These are phyloP conservation scores for Limonomyces culmigenus DNA, from an alignment of 1,284 basidiomycete species.

Conservation along the genomic window DNA sequence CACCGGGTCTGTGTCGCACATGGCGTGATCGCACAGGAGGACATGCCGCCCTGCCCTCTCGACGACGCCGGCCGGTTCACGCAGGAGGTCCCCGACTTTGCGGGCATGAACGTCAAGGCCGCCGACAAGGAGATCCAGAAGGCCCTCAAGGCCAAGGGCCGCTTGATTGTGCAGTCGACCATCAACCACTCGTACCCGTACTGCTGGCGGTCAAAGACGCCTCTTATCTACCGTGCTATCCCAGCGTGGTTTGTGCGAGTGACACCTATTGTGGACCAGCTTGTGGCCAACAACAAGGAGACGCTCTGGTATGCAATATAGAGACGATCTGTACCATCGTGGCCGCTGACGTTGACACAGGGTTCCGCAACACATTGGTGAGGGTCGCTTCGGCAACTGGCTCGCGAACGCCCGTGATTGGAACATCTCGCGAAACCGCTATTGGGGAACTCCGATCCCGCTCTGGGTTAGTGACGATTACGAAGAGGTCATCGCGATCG, in stretches of 20 bases:
- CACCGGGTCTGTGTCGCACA: constrained; percentile 83
- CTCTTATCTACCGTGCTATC: constrained; percentile 92
- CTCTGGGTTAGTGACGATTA: constrained; percentile 92
- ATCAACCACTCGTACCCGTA: constrained; percentile 90
- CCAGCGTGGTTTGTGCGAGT: constrained; percentile 96
- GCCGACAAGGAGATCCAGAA: constrained; percentile 95
- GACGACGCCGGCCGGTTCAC: constrained; percentile 87
- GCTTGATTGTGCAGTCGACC: constrained; percentile 79
- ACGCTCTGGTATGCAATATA: constrained; percentile 62
- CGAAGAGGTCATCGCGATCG: constrained; percentile 53
- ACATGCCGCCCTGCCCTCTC: constrained; percentile 92
- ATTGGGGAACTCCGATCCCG: constrained; percentile 98
- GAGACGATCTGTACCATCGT: background rate
- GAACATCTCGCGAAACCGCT: constrained; percentile 98
- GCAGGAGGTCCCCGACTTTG: constrained; percentile 78
- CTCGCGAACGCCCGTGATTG: constrained; percentile 94
- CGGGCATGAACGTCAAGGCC: constrained; percentile 86
- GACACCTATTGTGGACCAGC: constrained; percentile 66
- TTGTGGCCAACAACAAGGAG: constrained; percentile 81
- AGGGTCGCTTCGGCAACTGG: constrained; percentile 95
- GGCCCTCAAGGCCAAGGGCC: constrained; percentile 73
- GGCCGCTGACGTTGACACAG: constrained; percentile 18
- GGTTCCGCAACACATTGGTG: constrained; percentile 85
- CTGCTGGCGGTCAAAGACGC: constrained; percentile 95
- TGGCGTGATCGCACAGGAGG: constrained; percentile 69